Conservation (phyloP, 306 rosid species). For the Macrotyloma uniflorum region DNA sequence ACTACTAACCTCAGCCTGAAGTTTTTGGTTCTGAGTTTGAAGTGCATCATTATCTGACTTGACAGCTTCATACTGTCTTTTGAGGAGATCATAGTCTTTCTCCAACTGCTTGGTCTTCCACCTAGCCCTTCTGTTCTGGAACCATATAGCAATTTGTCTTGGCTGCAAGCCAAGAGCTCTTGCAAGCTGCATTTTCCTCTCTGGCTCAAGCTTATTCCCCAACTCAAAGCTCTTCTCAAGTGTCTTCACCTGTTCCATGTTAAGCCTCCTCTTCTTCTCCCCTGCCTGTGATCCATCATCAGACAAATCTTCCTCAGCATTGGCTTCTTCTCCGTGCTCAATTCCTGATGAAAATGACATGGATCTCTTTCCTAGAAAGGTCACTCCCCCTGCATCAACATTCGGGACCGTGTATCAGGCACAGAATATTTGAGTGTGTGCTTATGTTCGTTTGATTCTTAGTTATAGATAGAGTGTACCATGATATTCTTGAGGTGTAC, state of each 20-base stretch:
- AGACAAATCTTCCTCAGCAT: slow-evolving; percentile 80
- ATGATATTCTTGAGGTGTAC: slow-evolving; percentile 85
- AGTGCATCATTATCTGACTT: slow-evolving; percentile 79
- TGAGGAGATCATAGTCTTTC: slow-evolving; percentile 87
- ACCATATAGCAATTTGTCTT: slow-evolving; percentile 93
- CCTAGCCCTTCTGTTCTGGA: slow-evolving; percentile 92
- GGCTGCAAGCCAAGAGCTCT: slow-evolving; percentile 90
- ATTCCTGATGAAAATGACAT: slow-evolving; percentile 86
- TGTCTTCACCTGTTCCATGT: slow-evolving; percentile 88
- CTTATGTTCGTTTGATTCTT: not conserved
- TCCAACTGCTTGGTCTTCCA: slow-evolving; percentile 97
- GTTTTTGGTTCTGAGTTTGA: slow-evolving; percentile 79
- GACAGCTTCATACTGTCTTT: slow-evolving; percentile 75
- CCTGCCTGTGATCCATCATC: slow-evolving; percentile 92
- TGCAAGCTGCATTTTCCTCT: slow-evolving; percentile 94
- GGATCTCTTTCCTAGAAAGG: slow-evolving; percentile 85
- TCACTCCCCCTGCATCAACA: slow-evolving; percentile 65
- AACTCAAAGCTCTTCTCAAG: slow-evolving; percentile 95
- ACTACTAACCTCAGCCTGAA: slow-evolving; percentile 74
- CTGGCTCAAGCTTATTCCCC: slow-evolving; percentile 95
- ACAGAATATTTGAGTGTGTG: not conserved
- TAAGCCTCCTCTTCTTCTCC: slow-evolving; percentile 92
- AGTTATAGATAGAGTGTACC: slow-evolving; percentile 49
- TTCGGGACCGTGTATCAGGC: slow-evolving; percentile 1
- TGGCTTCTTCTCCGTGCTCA: slow-evolving; percentile 77